Conservation (phyloP, 306 rosid species). For the Quercus glauca region DNA sequence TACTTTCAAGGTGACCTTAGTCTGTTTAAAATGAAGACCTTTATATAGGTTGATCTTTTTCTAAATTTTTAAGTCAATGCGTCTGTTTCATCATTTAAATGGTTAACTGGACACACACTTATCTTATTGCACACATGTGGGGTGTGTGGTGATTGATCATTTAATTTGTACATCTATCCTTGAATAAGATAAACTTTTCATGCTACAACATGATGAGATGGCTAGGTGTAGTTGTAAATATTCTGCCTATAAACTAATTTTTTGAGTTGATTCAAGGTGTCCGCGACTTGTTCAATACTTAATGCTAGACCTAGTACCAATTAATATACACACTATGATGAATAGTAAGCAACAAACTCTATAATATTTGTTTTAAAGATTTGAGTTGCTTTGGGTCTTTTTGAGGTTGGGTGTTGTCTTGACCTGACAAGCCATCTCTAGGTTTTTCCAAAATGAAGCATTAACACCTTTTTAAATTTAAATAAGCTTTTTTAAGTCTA, state of each 20-base stretch:
- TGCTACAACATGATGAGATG: not conserved
- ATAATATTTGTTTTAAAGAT: not conserved
- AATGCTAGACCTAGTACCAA: not conserved
- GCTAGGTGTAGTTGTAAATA: not conserved
- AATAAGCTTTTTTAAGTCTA: not conserved
- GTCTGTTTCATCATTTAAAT: not conserved
- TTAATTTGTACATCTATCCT: not conserved
- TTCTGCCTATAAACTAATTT: not conserved
- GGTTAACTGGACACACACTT: not conserved
- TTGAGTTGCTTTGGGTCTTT: too few relatives aligned
- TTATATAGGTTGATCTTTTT: not conserved
- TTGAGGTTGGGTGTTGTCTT: not conserved
- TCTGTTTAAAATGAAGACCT: not conserved
- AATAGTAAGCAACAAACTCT: not conserved
- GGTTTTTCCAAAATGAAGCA: not conserved
- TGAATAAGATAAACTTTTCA: not conserved
- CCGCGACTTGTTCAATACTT: not conserved
- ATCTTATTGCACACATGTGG: not conserved
- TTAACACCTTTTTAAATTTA: not conserved
- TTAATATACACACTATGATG: not conserved
- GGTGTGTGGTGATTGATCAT: not conserved
- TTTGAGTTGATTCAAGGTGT: not conserved
- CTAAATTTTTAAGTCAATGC: not conserved
- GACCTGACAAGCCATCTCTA: constrained; percentile 10
- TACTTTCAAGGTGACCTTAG: constrained; percentile 28